phyloP scores from a whole-genome alignment of 129 eudicot species.

The Artemisia annua region DNA sequence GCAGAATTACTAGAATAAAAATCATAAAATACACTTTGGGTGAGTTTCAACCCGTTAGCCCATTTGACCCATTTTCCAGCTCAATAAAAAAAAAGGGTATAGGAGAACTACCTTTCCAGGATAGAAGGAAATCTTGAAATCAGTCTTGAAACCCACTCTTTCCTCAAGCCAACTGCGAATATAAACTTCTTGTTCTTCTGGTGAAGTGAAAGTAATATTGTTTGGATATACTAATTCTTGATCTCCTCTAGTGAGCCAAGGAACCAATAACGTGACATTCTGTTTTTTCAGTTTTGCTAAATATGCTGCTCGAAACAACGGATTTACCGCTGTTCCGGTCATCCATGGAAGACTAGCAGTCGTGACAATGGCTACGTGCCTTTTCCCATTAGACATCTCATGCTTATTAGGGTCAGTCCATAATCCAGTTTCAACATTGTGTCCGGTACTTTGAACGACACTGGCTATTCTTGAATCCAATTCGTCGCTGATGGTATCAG shows the following conservation, averaged over 20 bases:
- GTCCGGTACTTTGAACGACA: slow-evolving; percentile 95
- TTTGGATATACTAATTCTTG: slow-evolving; percentile 92
- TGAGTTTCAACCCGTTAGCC: not conserved
- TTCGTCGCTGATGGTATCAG: slow-evolving; percentile 59
- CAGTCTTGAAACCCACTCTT: slow-evolving; percentile 82
- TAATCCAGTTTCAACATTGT: slow-evolving; percentile 71
- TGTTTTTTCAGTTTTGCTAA: slow-evolving; percentile 77
- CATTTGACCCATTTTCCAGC: not conserved
- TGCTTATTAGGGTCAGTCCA: slow-evolving; percentile 55
- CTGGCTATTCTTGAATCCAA: slow-evolving; percentile 84
- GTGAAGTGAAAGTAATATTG: slow-evolving; percentile 74
- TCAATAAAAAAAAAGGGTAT: not conserved
- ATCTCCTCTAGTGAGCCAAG: slow-evolving; percentile 93
- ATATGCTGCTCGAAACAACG: slow-evolving; percentile 95
- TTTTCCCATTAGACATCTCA: slow-evolving; percentile 46
- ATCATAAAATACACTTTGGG: not conserved
- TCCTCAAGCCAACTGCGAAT: slow-evolving; percentile 93
- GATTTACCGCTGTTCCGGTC: slow-evolving; percentile 99
- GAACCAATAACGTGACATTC: slow-evolving; percentile 81
- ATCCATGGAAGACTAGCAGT: slow-evolving; percentile 99
- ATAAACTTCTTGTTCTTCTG: slow-evolving; percentile 83
- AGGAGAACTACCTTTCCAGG: slow-evolving; percentile 82
- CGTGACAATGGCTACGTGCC: slow-evolving; percentile 97
- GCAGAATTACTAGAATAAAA: not conserved
- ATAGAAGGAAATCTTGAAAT: slow-evolving; percentile 90